A percentile compares a stretch with the other conserved stretches of the same genome.
phyloP scores from a whole-genome alignment of 805 yeast species.

The Wickerhamomyces pijperi region DNA sequence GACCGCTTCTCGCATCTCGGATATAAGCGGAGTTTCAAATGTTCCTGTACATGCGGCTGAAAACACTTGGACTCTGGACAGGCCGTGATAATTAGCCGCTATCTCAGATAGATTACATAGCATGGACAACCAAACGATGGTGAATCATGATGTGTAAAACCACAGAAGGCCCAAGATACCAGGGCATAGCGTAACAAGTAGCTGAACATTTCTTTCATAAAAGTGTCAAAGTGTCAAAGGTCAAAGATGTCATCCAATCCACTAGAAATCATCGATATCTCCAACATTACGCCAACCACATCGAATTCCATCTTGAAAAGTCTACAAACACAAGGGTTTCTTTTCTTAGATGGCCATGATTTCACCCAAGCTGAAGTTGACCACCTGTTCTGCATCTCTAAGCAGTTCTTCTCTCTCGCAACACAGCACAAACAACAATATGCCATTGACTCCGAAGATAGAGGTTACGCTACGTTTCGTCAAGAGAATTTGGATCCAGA shows the following conservation, averaged over 20 bases:
- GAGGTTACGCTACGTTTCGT: constrained; percentile 46
- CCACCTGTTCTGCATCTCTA: constrained; percentile 34
- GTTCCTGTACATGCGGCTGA: too few species aligned
- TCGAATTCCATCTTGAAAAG: constrained; percentile 45
- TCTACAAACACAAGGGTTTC: constrained; percentile 52
- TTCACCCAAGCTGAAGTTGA: constrained; percentile 45
- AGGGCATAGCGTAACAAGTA: too few species aligned
- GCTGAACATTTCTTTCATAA: too few species aligned
- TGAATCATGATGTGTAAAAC: too few species aligned
- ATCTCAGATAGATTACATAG: too few species aligned
- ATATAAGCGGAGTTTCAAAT: too few species aligned
- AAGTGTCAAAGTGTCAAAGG: too few species aligned
- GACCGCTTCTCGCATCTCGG: too few species aligned
- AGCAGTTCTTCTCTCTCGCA: constrained; percentile 39
- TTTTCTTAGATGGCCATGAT: constrained; percentile 59
- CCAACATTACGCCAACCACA: constrained; percentile 27
- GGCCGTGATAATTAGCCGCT: too few species aligned
- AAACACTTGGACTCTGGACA: too few species aligned
- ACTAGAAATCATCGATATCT: constrained; percentile 45
- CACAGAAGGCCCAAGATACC: too few species aligned
- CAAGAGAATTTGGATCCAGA: constrained; percentile 34
- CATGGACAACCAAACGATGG: too few species aligned
- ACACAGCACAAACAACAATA: constrained; percentile 35
- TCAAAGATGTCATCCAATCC: constrained; percentile 26
- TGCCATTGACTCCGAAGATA: constrained; percentile 43